Evolutionary conservation across 2,329 filamentous ascomycete species (phyloP), one percentile per base, ranked within the genome.

Genomic region (Aureobasidium sp.): DNA sequence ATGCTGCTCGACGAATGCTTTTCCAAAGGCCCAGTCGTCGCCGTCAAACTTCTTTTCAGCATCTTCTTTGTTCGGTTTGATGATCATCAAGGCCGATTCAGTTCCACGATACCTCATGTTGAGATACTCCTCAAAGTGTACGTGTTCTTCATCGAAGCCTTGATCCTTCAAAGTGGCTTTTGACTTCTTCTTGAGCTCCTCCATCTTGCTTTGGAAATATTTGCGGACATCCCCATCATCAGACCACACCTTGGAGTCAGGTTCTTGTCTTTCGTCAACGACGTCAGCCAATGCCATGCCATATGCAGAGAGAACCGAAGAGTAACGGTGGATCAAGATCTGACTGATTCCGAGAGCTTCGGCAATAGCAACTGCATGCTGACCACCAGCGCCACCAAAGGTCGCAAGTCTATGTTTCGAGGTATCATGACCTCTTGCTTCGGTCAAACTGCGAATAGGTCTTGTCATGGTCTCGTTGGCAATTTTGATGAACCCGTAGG

Each of bases 231-330:
- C 79, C 37, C 80, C 80, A 9, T 78, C 73, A 20, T 86, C 84
- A 15, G 80, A 79, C 83, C 83, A 86, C 1, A 81, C 77, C 64
- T 81, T 82, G 0, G 82, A 85, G 67, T 85, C 83, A 4, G 89
- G 88, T 70, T 92, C 90, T 70, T 97, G 92, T 34, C 88, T 82
- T 75, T 97, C 92, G 66, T 96, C 90, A 0, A 97, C 92, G 0
- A 96, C 91, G 70, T 97, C 92, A 12, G 92, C 92, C 5, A 97
- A 77, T 0, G 91, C 91, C 89, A 96, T 96, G 9, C 91, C 91
- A 67, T 96, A 96, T 0, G 91, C 91, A 0, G 91, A 96, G 0
- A 96, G 80, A 0, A 96, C 89, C 0, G 90, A 95, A 0, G 91
- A 95, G 73, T 96, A 95, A 58, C 88, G 80, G 72, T 96, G 91